These are phyloP conservation scores for Hymenoscyphus salicellus DNA, from an alignment of 2,329 filamentous ascomycete species.

Conservation along the genomic window DNA sequence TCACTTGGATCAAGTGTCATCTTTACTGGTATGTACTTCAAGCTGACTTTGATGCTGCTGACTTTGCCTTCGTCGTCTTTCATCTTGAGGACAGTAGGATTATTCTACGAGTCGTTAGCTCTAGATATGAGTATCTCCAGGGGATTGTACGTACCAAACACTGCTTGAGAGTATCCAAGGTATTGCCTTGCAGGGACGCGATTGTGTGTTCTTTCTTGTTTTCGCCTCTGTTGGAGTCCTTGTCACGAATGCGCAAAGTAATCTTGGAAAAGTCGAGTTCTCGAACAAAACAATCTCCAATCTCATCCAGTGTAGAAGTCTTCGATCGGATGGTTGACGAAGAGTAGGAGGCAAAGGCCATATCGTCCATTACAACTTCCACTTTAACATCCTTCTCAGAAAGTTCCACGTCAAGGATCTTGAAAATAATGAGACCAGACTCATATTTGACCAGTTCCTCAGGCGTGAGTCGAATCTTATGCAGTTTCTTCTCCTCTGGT, in stretches of 20 bases:
- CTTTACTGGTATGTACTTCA: conserved; percentile 91
- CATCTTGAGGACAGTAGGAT: conserved; percentile 77
- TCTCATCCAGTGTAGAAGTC: conserved; percentile 77
- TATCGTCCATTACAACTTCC: conserved; percentile 91
- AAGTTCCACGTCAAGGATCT: conserved; percentile 85
- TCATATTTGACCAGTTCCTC: conserved; percentile 84
- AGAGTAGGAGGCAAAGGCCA: conserved; percentile 83
- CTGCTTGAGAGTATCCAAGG: conserved; percentile 81
- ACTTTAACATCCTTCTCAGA: conserved; percentile 72
- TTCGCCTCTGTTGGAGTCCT: conserved; percentile 69
- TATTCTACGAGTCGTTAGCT: conserved; percentile 59
- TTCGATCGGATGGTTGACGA: conserved; percentile 72
- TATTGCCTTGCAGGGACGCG: conserved; percentile 80
- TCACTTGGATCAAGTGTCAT: conserved; percentile 94
- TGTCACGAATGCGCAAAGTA: conserved; percentile 81
- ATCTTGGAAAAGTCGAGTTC: conserved; percentile 96
- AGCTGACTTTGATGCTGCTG: conserved; percentile 81
- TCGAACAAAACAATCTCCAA: conserved; percentile 91
- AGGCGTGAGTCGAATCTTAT: conserved; percentile 73
- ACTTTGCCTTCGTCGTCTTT: conserved; percentile 73
- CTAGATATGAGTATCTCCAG: neutral
- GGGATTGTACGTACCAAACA: conserved; percentile 62
- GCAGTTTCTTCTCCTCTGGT: conserved; percentile 50
- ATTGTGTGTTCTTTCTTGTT: conserved; percentile 69
- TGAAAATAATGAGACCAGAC: conserved; percentile 90